These are phyloP conservation scores for Ilyonectria mors-panacis DNA, from an alignment of 2,329 filamentous ascomycete species.

Conservation along the genomic window DNA sequence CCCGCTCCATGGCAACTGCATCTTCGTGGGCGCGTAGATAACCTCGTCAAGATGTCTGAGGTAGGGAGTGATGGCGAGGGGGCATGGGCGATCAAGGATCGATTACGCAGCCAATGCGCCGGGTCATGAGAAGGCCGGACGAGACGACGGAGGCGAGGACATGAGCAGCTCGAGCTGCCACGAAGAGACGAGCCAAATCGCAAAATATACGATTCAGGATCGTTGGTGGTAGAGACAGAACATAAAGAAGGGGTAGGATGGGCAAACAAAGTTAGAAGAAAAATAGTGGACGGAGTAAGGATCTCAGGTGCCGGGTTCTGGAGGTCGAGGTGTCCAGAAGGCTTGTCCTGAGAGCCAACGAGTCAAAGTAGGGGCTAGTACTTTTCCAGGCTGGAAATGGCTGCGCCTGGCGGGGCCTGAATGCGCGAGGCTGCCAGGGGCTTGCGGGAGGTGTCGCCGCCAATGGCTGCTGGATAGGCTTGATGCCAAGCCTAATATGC, in stretches of 20 bases:
- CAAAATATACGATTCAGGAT: slow-evolving; percentile 7
- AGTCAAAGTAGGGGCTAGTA: slow-evolving; percentile 45
- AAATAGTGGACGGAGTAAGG: slow-evolving; percentile 23
- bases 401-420: slow-evolving; percentile 27
- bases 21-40: slow-evolving; percentile 45
- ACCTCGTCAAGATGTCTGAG: slow-evolving; percentile 37
- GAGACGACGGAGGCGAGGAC: slow-evolving; percentile 35
- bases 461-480: slow-evolving; percentile 16
- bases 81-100: slow-evolving; percentile 39
- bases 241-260: slow-evolving; percentile 14
- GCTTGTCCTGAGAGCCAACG: slow-evolving; percentile 35
- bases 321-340: slow-evolving; percentile 45
- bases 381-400: slow-evolving; percentile 37
- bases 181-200: slow-evolving; percentile 8
- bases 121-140: slow-evolving; percentile 41
- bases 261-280: slow-evolving; percentile 20
- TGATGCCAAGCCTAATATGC: slow-evolving; percentile 27
- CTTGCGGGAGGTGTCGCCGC: slow-evolving; percentile 39
- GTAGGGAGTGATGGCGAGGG: slow-evolving; percentile 34
- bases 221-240: slow-evolving; percentile 27
- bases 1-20: slow-evolving; percentile 58
- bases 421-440: slow-evolving; percentile 48
- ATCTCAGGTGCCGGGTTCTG: slow-evolving; percentile 30
- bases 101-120: slow-evolving; percentile 39
- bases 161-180: slow-evolving; percentile 27